Evolutionary conservation across 2,329 filamentous ascomycete species (phyloP).

Genomic region (Acarospora socialis): DNA sequence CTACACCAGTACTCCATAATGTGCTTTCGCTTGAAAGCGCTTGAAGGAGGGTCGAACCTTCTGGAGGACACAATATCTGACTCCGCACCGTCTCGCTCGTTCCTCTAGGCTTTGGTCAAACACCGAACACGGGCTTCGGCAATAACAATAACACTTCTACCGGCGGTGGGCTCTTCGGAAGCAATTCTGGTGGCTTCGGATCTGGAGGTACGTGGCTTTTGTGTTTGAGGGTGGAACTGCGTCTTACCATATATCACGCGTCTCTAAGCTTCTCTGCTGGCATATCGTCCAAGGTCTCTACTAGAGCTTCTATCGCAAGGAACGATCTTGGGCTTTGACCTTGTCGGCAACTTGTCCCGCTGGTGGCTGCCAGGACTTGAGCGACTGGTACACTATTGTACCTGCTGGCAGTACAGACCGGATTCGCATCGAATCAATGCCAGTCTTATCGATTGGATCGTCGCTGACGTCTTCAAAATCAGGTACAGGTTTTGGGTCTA

Average conservation of each 20-base stretch:
- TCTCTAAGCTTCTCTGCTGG: too few relatives aligned
- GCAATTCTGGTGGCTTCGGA: constrained; percentile 26
- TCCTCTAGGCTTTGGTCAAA: constrained; percentile 13
- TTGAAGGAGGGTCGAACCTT: neutral
- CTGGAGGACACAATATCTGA: neutral
- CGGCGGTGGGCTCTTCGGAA: constrained; percentile 24
- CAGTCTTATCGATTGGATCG: too few relatives aligned
- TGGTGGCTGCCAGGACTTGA: neutral
- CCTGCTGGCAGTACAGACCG: constrained; percentile 1
- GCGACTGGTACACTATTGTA: neutral
- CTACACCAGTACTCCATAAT: too few relatives aligned
- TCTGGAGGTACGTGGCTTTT: constrained; percentile 26
- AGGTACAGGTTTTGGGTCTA: constrained; percentile 15
- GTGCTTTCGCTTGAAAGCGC: neutral
- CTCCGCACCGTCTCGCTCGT: neutral
- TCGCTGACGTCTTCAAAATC: neutral
- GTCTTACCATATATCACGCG: too few relatives aligned
- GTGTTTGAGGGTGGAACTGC: neutral
- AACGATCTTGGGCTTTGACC: neutral
- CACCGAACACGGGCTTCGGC: constrained; percentile 22
- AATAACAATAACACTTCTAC: constrained; percentile 21
- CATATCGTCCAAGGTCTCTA: too few relatives aligned
- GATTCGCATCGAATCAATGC: too few relatives aligned
- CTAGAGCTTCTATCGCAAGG: too few relatives aligned
- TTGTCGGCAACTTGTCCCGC: neutral